Conservation (phyloP, 2,329 filamentous ascomycete genomes). For the Penicillium verrucosum region DNA sequence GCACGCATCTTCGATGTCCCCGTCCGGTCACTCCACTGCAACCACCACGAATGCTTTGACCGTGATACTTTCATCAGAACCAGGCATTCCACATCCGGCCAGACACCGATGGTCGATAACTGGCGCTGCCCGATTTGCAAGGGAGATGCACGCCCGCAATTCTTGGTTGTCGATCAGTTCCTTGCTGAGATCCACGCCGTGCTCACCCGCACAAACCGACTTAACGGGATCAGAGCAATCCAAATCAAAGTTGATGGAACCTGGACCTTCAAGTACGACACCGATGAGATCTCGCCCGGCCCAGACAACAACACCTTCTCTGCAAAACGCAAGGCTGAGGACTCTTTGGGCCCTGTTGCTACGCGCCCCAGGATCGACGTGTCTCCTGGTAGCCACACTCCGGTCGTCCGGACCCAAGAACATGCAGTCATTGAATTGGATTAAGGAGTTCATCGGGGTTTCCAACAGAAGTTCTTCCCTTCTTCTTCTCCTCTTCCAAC, state of each 20-base stretch:
- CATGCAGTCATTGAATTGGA: constrained; percentile 22
- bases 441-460: not conserved
- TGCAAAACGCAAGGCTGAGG: constrained; percentile 15
- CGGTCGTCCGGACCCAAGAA: not conserved
- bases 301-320: not conserved
- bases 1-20: constrained; percentile 65
- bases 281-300: constrained; percentile 16
- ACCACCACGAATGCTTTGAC: constrained; percentile 86
- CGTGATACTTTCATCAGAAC: constrained; percentile 75
- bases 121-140: constrained; percentile 88
- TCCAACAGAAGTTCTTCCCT: not conserved
- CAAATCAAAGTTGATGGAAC: constrained; percentile 61
- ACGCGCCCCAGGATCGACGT: constrained; percentile 16
- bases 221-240: constrained; percentile 58
- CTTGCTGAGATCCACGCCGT: constrained; percentile 59
- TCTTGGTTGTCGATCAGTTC: constrained; percentile 71
- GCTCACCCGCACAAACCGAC: constrained; percentile 50
- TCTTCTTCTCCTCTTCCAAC: not conserved
- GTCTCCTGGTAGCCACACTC: not conserved
- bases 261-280: constrained; percentile 57
- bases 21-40: constrained; percentile 66
- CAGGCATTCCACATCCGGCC: constrained; percentile 49
- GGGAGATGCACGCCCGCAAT: constrained; percentile 70
- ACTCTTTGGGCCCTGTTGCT: constrained; percentile 5
- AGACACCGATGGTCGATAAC: constrained; percentile 46